Base-by-base conservation (phyloP, 2,329 filamentous ascomycete genomes). In the Cladosporium austrohemisphaericum region DNA sequence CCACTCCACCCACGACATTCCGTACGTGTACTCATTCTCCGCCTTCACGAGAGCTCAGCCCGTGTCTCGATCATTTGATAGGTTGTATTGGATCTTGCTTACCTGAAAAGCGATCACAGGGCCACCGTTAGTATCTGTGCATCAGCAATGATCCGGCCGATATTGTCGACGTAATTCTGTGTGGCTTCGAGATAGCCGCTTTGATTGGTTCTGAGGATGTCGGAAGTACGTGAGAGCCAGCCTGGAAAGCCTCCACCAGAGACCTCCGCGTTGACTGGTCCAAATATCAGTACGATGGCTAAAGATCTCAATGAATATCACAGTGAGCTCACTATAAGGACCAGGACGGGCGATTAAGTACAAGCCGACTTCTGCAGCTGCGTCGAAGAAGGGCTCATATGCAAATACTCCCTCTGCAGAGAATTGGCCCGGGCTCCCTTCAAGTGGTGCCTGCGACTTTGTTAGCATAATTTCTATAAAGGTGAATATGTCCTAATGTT, bases 91-190 rank as follows among this genome's bases (percentile, higher is more conserved):
- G n/a, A n/a, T n/a, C n/a, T n/a, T n/a, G n/a, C n/a, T n/a, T n/a
- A n/a, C n/a, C 63, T 94, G 88, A 33, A 86, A 77, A 1, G 92
- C 70, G 52, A 94, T 87, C 9, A 94, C 76, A 0, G 87, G 87
- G 0, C 88, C 88, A 0, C 86, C 88, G 44, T 91, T 87, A 1
- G 86, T 92, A 94, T 91, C 59, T 93, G 87, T 1, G 80, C 83
- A 47, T 82, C 79, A 4, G 87, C 85, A 56, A 94, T 84, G 6
- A 83, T 80, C 10, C 74, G 74, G 19, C 78, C 79, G 41, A 91
- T 76, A 7, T 80, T 73, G 4, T 73, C 65, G 54, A 81, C 76
- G 56, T 89, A 88, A 54, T 81, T 80, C 44, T 86, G 76, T 0
- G 85, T 90, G 0, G 86, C 79, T 14, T 78, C 71, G 4, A 89